Conservation (phyloP, 495 filamentous ascomycete species). For the Pyronema domesticum region DNA sequence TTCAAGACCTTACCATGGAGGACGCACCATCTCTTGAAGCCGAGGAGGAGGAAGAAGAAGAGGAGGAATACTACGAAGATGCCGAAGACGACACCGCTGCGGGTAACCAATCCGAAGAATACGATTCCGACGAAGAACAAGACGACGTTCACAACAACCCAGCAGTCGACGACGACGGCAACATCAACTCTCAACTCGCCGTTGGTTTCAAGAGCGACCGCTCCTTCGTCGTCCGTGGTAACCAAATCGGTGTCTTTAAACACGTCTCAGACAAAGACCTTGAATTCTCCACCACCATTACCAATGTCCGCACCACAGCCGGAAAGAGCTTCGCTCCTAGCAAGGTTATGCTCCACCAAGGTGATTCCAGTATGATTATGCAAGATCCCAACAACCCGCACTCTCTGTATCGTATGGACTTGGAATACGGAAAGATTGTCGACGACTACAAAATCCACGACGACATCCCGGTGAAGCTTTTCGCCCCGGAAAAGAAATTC, state of each 20-base stretch:
- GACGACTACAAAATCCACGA: constrained; percentile 99
- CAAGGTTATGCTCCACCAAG: constrained; percentile 94
- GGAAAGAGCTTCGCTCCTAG: constrained; percentile 82
- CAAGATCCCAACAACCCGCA: constrained; percentile 75
- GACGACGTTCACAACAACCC: constrained; percentile 48
- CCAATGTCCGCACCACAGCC: constrained; percentile 75
- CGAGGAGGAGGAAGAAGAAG: constrained; percentile 36
- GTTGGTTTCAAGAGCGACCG: constrained; percentile 96
- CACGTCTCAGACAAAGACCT: constrained; percentile 83
- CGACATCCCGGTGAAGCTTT: constrained; percentile 77
- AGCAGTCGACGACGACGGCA: constrained; percentile 52
- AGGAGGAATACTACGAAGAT: constrained; percentile 44
- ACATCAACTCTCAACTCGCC: constrained; percentile 88
- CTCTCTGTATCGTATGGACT: constrained; percentile 90
- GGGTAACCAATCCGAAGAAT: constrained; percentile 54
- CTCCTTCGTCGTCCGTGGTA: constrained; percentile 89
- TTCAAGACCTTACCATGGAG: constrained; percentile 87
- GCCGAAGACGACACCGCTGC: constrained; percentile 49
- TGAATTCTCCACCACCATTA: constrained; percentile 94
- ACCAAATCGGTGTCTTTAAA: constrained; percentile 97
- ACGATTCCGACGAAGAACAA: constrained; percentile 80
- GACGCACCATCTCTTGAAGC: constrained; percentile 33
- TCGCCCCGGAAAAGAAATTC: constrained; percentile 94
- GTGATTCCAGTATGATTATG: constrained; percentile 82
- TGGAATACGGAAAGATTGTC: constrained; percentile 96